Base-by-base conservation (phyloP, 768 basidiomycete genomes). In the Amyloporia xantha region DNA sequence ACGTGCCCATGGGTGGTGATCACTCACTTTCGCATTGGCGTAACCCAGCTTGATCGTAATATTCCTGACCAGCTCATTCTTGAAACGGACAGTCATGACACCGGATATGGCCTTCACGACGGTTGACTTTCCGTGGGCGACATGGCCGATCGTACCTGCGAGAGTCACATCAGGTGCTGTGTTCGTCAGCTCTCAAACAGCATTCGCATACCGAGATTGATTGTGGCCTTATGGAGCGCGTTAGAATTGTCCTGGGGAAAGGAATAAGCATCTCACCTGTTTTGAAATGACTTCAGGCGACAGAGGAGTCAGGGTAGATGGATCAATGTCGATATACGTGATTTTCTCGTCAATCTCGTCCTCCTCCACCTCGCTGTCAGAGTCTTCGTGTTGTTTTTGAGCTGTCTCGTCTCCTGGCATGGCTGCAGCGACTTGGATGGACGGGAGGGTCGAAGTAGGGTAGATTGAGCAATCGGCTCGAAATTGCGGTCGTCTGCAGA, bases 11-110 rank as follows among this genome's bases (percentile, higher is more conserved):
- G n/a, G n/a, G n/a, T n/a, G n/a, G n/a, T n/a, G n/a, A n/a, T n/a
- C 45, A 68, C 82, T 57, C 56, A 94, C 93, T 72, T 98, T 99
- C 37, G 96, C 96, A 60, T 99, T 99, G 40, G 96, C 96, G 65
- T 98, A 99, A 52, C 96, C 96, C 41, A 99, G 79, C 73, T 99
- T 97, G 73, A 99, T 99, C 19, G 95, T 99, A 60, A 98, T 99
- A 70, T 99, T 99, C 54, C 95, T 77, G 52, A 98, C 96, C 49
- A 98, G 81, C 69, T 99, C 96, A 68, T 97, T 98, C 77, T 99
- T 99, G 71, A 99, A 98, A 59, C 95, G 81, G 41, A 98, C 96
- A 15, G 96, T 98, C 81, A 89, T 87, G 15, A 97, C 95, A 5
- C 96, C 94, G 9, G 95, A 97, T 64, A 99, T 98, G 25, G 96